Percentiles rank a stretch among this genome's conserved stretches.
These are phyloP conservation scores for Coemansia sp. DNA, from an alignment of 192 early-diverging fungal genomes.

Conservation along the genomic window DNA sequence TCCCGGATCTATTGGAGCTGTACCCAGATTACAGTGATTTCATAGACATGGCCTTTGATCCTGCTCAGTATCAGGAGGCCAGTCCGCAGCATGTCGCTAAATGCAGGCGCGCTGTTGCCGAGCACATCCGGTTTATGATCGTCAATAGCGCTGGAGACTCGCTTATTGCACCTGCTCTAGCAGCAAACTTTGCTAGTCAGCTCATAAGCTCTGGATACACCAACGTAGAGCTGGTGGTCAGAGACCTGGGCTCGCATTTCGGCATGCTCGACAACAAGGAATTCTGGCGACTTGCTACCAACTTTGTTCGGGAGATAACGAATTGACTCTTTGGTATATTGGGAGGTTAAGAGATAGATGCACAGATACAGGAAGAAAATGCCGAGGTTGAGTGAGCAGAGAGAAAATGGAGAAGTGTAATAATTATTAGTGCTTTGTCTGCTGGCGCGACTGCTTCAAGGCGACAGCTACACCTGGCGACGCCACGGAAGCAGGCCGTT, in stretches of 20 bases:
- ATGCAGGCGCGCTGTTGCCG: neutral
- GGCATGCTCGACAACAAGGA: slow-evolving; percentile 10
- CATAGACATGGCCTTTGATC: slow-evolving; percentile 68
- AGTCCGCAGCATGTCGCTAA: slow-evolving; percentile 15
- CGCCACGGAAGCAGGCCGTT: neutral
- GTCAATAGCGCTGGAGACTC: slow-evolving; percentile 69
- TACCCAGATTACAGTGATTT: slow-evolving; percentile 74
- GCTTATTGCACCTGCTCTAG: slow-evolving; percentile 62
- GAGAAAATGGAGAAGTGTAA: neutral
- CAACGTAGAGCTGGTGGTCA: slow-evolving; percentile 19
- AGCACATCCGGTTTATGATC: slow-evolving; percentile 58
- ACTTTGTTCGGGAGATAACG: slow-evolving; percentile 11
- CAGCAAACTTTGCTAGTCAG: slow-evolving; percentile 28
- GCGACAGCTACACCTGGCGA: neutral
- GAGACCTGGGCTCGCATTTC: slow-evolving; percentile 30
- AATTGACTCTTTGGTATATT: neutral
- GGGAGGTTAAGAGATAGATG: neutral
- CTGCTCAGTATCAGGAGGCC: slow-evolving; percentile 1
- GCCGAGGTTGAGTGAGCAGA: neutral
- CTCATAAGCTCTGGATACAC: slow-evolving; percentile 21
- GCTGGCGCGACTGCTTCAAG: neutral
- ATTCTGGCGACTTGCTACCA: slow-evolving; percentile 31
- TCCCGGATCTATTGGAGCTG: slow-evolving; percentile 58
- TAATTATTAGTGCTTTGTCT: neutral
- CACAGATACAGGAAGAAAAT: neutral